Evolutionary conservation across 2,329 filamentous ascomycete genomes (phyloP).

Genomic region (Byssochlamys sp.): DNA sequence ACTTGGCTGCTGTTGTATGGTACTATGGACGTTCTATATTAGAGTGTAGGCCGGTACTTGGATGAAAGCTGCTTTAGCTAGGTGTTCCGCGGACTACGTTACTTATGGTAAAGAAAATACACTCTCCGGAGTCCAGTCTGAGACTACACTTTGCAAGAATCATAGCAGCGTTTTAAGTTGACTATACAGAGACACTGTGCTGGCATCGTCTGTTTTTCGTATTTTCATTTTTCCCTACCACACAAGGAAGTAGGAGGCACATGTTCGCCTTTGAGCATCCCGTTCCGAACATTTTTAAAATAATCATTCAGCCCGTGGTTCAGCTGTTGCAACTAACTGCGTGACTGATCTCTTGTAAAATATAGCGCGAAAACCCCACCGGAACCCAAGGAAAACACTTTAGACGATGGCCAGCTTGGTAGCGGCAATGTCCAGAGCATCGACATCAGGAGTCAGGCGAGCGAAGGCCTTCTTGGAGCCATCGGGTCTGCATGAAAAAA

Average conservation of each 20-base stretch:
- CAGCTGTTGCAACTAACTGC: constrained; percentile 20
- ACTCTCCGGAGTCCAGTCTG: not conserved
- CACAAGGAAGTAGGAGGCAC: not conserved
- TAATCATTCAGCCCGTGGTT: constrained; percentile 29
- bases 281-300: constrained; percentile 14
- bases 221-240: not conserved
- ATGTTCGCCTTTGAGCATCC: not conserved
- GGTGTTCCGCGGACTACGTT: not conserved
- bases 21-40: not conserved
- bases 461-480: constrained; percentile 98
- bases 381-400: constrained; percentile 39
- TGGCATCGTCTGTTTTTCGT: not conserved
- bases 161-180: not conserved
- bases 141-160: not conserved
- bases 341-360: constrained; percentile 27
- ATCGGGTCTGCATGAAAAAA: constrained; percentile 57
- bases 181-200: not conserved
- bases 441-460: constrained; percentile 88
- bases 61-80: not conserved
- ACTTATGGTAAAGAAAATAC: not conserved
- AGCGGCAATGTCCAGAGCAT: constrained; percentile 96
- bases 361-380: constrained; percentile 37
- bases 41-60: not conserved
- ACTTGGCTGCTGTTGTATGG: not conserved
- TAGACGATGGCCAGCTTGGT: constrained; percentile 98